Evolutionary conservation across 768 basidiomycete genomes (phyloP).

Genomic region (Boletus rufocinnamomeus): DNA sequence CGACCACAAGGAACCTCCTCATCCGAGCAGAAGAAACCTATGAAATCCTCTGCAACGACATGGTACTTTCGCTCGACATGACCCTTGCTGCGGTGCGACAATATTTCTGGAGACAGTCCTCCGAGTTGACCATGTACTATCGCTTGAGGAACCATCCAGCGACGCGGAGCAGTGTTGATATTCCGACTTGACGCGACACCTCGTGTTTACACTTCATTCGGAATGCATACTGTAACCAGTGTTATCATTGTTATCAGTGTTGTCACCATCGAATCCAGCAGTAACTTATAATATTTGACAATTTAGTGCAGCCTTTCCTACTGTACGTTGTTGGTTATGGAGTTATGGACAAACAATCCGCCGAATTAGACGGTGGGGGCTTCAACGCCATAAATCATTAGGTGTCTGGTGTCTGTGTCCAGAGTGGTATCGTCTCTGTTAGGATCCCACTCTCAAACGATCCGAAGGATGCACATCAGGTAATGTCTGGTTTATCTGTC

Average conservation of each 20-base stretch:
- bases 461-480: not conserved
- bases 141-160: conserved; percentile 43
- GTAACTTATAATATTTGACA: conserved; percentile 29
- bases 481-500: not conserved
- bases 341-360: not conserved
- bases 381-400: too few species aligned
- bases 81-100: conserved; percentile 90
- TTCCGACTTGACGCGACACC: not conserved
- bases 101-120: conserved; percentile 79
- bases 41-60: conserved; percentile 88
- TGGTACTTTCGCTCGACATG: conserved; percentile 81
- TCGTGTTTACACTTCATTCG: not conserved
- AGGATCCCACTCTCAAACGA: not conserved
- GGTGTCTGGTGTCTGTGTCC: not conserved
- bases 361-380: not conserved
- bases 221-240: not conserved
- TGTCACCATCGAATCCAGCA: not conserved
- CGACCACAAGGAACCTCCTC: conserved; percentile 22
- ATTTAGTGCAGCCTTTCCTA: conserved; percentile 2
- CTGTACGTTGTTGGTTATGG: not conserved
- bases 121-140: conserved; percentile 78
- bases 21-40: conserved; percentile 65
- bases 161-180: conserved; percentile 4
- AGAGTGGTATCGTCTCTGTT: not conserved
- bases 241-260: conserved; percentile 6